Percentiles rank a stretch among this genome's conserved stretches.
These are phyloP conservation scores for Bacterosira constricta DNA, from an alignment of 108 stramenopile genomes.

Conservation along the genomic window DNA sequence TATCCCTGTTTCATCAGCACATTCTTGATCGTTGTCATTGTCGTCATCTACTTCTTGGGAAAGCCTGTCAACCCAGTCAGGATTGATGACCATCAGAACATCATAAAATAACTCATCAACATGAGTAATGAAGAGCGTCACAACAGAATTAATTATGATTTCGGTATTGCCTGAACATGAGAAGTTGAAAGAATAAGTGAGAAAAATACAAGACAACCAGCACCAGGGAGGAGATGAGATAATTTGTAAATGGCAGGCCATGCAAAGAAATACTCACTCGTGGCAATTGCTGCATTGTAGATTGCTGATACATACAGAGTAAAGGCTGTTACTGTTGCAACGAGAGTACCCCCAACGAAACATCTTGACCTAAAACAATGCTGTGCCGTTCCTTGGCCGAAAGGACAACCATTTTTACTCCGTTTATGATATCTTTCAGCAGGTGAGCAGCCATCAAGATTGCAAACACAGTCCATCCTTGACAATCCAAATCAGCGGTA, in stretches of 20 bases:
- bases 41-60: too few species aligned
- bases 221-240: background rate
- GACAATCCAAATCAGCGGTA: background rate
- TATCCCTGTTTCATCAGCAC: too few species aligned
- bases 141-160: conserved; percentile 16
- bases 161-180: background rate
- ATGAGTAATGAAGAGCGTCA: conserved; percentile 10
- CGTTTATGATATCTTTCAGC: conserved; percentile 12
- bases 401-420: conserved; percentile 8
- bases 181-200: too few species aligned
- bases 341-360: background rate
- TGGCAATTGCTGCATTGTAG: conserved; percentile 11
- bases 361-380: background rate
- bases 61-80: background rate
- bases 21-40: too few species aligned
- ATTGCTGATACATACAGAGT: conserved; percentile 5
- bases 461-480: conserved; percentile 8
- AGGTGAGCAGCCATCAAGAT: conserved; percentile 10
- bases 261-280: background rate
- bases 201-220: too few species aligned
- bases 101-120: conserved; percentile 11
- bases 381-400: background rate
- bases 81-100: background rate
- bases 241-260: background rate
- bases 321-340: background rate